These are phyloP conservation scores for Phlebopus sp. DNA, from an alignment of 1,284 basidiomycete genomes.

Conservation along the genomic window DNA sequence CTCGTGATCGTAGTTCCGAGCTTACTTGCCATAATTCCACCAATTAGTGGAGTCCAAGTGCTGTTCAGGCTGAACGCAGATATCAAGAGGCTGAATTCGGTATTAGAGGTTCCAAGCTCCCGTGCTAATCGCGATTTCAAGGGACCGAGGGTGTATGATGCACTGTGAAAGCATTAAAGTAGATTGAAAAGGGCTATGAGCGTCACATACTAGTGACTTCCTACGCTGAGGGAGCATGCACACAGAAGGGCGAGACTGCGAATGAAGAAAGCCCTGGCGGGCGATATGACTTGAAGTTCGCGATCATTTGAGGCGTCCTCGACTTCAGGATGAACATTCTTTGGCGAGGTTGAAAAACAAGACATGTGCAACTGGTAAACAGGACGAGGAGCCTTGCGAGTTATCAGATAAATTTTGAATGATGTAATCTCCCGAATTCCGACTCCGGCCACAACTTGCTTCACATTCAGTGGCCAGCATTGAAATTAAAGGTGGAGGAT, in stretches of 20 bases:
- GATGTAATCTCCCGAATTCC: not conserved
- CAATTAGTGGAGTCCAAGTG: slow-evolving; percentile 78
- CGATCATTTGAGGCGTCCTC: not conserved
- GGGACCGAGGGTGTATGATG: slow-evolving; percentile 69
- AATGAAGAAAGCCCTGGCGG: slow-evolving; percentile 44
- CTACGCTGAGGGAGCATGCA: slow-evolving; percentile 72
- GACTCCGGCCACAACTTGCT: too few species aligned
- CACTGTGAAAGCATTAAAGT: slow-evolving; percentile 39
- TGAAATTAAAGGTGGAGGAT: not conserved
- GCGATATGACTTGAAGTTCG: slow-evolving; percentile 14
- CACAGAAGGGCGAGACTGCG: slow-evolving; percentile 64
- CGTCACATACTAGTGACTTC: slow-evolving; percentile 66
- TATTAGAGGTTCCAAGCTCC: slow-evolving; percentile 74
- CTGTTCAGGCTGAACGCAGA: slow-evolving; percentile 75
- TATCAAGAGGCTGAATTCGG: slow-evolving; percentile 73
- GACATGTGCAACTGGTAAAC: slow-evolving; percentile 3
- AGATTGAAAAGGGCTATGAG: not conserved
- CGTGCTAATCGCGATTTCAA: slow-evolving; percentile 69
- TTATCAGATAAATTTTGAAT: slow-evolving; percentile 28
- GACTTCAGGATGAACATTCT: not conserved
- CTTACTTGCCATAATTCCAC: slow-evolving; percentile 62
- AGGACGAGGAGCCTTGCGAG: not conserved
- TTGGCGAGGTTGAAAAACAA: not conserved
- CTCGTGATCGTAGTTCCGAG: slow-evolving; percentile 69
- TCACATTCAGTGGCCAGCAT: not conserved